Evolutionary conservation across 176 grass and related monocot genomes (phyloP), one percentile per base, ranked within the genome.

Genomic region (Paspalum notatum): DNA sequence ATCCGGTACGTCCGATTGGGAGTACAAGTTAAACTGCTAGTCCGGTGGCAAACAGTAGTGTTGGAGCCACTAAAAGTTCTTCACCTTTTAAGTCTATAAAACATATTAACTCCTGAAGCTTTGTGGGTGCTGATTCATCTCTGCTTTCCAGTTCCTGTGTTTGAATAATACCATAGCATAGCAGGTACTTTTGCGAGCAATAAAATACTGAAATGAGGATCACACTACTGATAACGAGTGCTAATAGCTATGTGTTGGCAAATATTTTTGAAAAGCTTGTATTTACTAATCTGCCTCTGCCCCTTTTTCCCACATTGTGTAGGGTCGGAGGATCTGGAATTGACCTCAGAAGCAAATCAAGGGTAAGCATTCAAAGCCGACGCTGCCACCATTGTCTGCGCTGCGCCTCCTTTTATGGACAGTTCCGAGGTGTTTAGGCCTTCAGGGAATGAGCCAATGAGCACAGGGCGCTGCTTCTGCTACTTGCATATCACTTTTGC

Each of bases 251-350:
- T n/a, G n/a, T n/a, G n/a, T 32, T 32, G 32, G 32, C 32, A 32
- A 32, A 32, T 3, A 32, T 32, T 32, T 32, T 32, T 32, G 32
- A 32, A 32, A 32, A 39, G 16, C 26, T 39, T 60, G 57, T 66
- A 20, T 22, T 83, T 59, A 79, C 81, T 43, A 43, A 40, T 68
- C 76, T 74, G 4, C 20, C 4, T 40, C 41, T 75, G 1, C 7
- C n/a, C 45, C 17, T 51, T 51, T 54, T 70, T 74, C 82, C 82
- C 52, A 25, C 62, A 27, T 74, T 62, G 3, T 73, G 40, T 88
- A 99, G 97, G 97, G 86, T 99, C 78, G 97, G 97, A 88, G 97
- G 97, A 83, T 84, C 89, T 72, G 97, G 97, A 74, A 93, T 99
- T 18, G 97, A 99, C 78, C 57, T 99, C 71, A 78, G 97, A 91